phyloP scores from a whole-genome alignment of 257 asterid genomes.

The Solanum chaucha region DNA sequence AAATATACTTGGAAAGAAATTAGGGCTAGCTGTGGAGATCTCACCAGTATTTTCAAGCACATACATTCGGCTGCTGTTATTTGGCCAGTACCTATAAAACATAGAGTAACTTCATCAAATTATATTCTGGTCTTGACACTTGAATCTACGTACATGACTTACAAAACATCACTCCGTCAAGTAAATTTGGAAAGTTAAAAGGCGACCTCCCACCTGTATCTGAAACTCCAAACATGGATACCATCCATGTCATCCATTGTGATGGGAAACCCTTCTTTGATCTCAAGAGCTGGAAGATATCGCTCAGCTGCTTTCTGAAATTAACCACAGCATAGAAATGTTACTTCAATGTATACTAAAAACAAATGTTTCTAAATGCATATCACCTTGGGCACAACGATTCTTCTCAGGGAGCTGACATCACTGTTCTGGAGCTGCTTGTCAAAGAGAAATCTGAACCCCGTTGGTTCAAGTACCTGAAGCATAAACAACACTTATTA shows the following conservation, averaged over 20 bases:
- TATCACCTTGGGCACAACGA: constrained; percentile 34
- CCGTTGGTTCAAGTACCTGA: constrained; percentile 20
- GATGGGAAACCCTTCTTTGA: constrained; percentile 30
- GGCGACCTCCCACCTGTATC: constrained; percentile 20
- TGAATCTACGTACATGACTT: neutral
- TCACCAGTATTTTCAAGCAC: constrained; percentile 43
- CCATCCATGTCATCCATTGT: constrained; percentile 45
- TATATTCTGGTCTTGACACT: neutral
- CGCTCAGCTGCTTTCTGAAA: constrained; percentile 32
- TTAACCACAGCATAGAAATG: neutral
- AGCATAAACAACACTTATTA: neutral
- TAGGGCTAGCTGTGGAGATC: neutral
- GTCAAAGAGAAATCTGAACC: constrained; percentile 27
- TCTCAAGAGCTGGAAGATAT: constrained; percentile 26
- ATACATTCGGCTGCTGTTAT: constrained; percentile 45
- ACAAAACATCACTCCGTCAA: neutral
- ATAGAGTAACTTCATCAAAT: neutral
- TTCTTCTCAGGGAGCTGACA: constrained; percentile 31
- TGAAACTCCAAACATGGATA: constrained; percentile 31
- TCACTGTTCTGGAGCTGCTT: constrained; percentile 43
- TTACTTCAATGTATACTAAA: neutral
- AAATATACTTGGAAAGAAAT: neutral
- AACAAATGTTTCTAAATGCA: neutral
- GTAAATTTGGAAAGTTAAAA: neutral
- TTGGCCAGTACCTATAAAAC: constrained; percentile 32